These are phyloP conservation scores for Ogataea henricii DNA, from an alignment of 805 yeast species.

Conservation along the genomic window DNA sequence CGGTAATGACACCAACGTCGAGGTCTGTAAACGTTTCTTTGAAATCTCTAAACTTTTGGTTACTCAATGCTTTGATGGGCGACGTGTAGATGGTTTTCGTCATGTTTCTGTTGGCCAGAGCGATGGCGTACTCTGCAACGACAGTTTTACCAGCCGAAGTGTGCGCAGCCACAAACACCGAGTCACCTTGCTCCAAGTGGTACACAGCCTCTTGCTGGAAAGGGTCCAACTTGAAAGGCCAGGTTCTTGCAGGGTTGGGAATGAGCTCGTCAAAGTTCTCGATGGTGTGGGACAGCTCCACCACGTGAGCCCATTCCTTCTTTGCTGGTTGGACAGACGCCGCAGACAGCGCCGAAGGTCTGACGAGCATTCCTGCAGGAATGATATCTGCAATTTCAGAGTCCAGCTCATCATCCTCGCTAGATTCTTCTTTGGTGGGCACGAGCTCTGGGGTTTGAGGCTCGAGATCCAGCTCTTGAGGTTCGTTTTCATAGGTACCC, in stretches of 20 bases:
- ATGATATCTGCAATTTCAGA: slow-evolving; percentile 32
- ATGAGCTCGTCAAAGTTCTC: slow-evolving; percentile 85
- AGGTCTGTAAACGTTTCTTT: slow-evolving; percentile 44
- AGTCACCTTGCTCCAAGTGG: slow-evolving; percentile 96
- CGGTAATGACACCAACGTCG: slow-evolving; percentile 93
- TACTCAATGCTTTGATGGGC: slow-evolving; percentile 45
- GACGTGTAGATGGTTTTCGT: slow-evolving; percentile 96
- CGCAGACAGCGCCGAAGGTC: slow-evolving; percentile 23
- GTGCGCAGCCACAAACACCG: slow-evolving; percentile 98
- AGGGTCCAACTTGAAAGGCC: slow-evolving; percentile 94
- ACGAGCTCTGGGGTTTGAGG: slow-evolving; percentile 10
- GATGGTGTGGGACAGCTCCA: slow-evolving; percentile 79
- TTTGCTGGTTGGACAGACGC: slow-evolving; percentile 18
- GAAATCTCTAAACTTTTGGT: slow-evolving; percentile 23
- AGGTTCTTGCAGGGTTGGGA: slow-evolving; percentile 88
- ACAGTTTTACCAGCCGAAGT: slow-evolving; percentile 99
- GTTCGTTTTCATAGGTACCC: slow-evolving; percentile 12
- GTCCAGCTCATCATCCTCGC: slow-evolving; percentile 19
- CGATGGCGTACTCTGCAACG: slow-evolving; percentile 97
- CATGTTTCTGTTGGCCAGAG: slow-evolving; percentile 94
- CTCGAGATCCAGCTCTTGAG: slow-evolving; percentile 5
- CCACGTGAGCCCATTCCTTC: slow-evolving; percentile 92
- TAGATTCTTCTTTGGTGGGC: slow-evolving; percentile 8
- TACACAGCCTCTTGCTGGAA: slow-evolving; percentile 97
- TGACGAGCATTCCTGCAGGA: slow-evolving; percentile 29